Conservation (phyloP, 2,329 filamentous ascomycete species). For the Fusarium lateritium region DNA sequence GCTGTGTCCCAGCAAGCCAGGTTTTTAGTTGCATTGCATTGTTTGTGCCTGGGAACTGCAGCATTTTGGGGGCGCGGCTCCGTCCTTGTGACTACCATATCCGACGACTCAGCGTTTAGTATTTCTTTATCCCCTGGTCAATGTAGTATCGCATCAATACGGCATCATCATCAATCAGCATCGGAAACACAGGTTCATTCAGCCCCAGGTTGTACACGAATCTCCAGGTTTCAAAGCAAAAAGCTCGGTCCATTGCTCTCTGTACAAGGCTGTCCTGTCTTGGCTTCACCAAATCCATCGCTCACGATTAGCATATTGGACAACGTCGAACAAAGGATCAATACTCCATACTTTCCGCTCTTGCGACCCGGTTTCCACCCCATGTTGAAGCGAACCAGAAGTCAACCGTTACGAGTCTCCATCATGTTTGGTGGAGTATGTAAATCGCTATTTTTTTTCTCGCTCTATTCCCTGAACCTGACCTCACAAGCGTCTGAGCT, state of each 20-base stretch:
- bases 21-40: constrained; percentile 35
- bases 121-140: constrained; percentile 13
- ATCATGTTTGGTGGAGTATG: constrained; percentile 32
- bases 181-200: constrained; percentile 29
- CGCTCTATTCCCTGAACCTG: constrained; percentile 9
- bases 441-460: constrained; percentile 34
- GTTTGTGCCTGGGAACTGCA: constrained; percentile 38
- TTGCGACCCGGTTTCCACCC: neutral
- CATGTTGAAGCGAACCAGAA: neutral
- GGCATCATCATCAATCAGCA: constrained; percentile 26
- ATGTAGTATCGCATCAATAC: constrained; percentile 27
- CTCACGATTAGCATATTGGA: neutral
- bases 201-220: constrained; percentile 25
- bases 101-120: constrained; percentile 25
- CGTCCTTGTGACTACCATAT: constrained; percentile 37
- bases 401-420: constrained; percentile 30
- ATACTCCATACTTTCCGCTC: constrained; percentile 9
- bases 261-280: constrained; percentile 24
- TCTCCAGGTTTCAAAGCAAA: constrained; percentile 39
- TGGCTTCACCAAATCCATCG: neutral
- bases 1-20: constrained; percentile 21
- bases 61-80: constrained; percentile 25
- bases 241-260: constrained; percentile 38
- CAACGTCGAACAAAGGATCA: constrained; percentile 27
- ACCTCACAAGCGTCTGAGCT: constrained; percentile 11